Base-by-base conservation (phyloP, 2,329 filamentous ascomycete genomes). In the Diaporthe sp. region DNA sequence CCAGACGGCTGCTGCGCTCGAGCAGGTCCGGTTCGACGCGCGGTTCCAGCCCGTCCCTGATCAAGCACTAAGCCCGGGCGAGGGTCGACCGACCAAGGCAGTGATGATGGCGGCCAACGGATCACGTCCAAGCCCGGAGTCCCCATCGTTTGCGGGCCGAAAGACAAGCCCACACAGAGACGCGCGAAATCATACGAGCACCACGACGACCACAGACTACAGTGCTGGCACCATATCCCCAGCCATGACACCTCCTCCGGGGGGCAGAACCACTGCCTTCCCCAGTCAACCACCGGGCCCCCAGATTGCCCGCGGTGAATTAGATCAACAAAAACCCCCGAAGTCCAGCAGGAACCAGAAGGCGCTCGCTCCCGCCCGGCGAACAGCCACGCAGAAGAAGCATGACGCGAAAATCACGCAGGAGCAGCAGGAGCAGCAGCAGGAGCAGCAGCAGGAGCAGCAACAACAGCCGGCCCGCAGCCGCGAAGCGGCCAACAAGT, bases 401-500 rank as follows among this genome's bases (percentile, higher is more conserved):
- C n/a, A n/a, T n/a, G n/a, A n/a, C n/a, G n/a, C n/a, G n/a, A n/a
- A n/a, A n/a, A n/a, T 13, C 25, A 22, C 10, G 2, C 51, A 25
- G 2, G 6, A 32, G 27, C 30, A 58, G 30, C 13, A 22, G 25
- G 13, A 13, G n/a, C 7, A 30, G 17, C 4, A n/a, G n/a, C 3
- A 25, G 22, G 53, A 13, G 19, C 12, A 2, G 30, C 30, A 1
- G 1, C 30, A 59, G 15, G 2, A 37, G 42, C 32, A 44, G 44
- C 12, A 32, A 56, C 55, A 37, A 3, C 15, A n/a, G n/a, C n/a
- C n/a, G n/a, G n/a, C n/a, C 15, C 42, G 42, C 4, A 82, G 81
- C 76, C 79, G 81, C 4, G 71, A 75, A 1, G 81, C 81, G 0
- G 81, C 81, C 0, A 79, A 75, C 35, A 79, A 79, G 58, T 82